phyloP scores from a whole-genome alignment of 495 filamentous ascomycete species.

The Penicillium salamii region DNA sequence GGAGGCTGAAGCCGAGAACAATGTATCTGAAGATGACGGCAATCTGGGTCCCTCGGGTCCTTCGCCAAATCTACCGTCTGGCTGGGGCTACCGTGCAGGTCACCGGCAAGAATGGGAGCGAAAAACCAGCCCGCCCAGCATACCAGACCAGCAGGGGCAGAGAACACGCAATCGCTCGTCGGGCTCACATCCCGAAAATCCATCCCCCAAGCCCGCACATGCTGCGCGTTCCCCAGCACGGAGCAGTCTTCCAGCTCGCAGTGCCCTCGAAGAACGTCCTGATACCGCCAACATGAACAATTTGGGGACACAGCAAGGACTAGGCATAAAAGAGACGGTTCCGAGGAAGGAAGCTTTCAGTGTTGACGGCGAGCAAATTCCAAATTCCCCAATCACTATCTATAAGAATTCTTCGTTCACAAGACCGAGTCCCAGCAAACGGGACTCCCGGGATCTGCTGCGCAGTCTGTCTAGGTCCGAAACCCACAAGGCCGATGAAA shows the following conservation, averaged over 20 bases:
- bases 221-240: conserved; percentile 18
- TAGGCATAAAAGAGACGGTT: conserved; percentile 17
- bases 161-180: conserved; percentile 1
- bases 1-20: conserved; percentile 1
- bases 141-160: conserved; percentile 27
- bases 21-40: conserved; percentile 12
- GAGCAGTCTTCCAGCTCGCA: conserved; percentile 11
- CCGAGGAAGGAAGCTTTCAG: conserved; percentile 26
- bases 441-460: conserved; percentile 66
- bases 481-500: conserved; percentile 37
- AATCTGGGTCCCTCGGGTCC: conserved; percentile 50
- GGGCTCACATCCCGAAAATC: conserved; percentile 7
- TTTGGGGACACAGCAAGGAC: conserved; percentile 11
- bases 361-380: conserved; percentile 38
- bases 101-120: conserved; percentile 54
- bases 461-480: conserved; percentile 61
- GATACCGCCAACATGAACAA: conserved; percentile 9
- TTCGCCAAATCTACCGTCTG: conserved; percentile 51
- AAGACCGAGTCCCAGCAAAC: conserved; percentile 34
- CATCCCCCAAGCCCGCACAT: conserved; percentile 13
- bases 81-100: conserved; percentile 57
- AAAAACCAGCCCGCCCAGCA: conserved; percentile 26
- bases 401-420: conserved; percentile 41
- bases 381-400: conserved; percentile 53
- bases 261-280: conserved; percentile 18